These are phyloP conservation scores for Claviceps cyperi DNA, from an alignment of 2,329 filamentous ascomycete species.

Conservation along the genomic window DNA sequence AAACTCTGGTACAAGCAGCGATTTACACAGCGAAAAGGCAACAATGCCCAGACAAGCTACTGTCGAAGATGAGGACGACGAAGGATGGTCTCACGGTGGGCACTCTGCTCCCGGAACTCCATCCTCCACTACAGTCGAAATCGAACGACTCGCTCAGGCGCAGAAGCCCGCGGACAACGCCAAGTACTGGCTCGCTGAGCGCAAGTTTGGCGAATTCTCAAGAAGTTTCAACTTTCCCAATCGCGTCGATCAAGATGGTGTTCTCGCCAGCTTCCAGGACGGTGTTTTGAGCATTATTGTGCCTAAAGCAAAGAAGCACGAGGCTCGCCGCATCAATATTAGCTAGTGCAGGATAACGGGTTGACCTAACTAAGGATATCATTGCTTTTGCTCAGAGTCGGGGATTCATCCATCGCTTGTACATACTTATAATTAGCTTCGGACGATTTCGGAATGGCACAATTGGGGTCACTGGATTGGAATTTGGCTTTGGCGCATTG, in stretches of 20 bases:
- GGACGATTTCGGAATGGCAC: background rate
- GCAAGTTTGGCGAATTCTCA: slow-evolving; percentile 51
- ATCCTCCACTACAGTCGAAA: slow-evolving; percentile 8
- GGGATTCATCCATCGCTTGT: background rate
- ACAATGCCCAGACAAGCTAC: slow-evolving; percentile 39
- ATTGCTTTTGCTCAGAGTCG: background rate
- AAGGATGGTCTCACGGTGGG: slow-evolving; percentile 12
- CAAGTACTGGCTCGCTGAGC: slow-evolving; percentile 60
- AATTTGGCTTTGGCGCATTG: background rate
- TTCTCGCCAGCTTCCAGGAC: slow-evolving; percentile 48
- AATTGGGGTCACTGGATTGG: slow-evolving; percentile 1
- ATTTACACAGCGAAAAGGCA: slow-evolving; percentile 24
- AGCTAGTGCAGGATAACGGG: slow-evolving; percentile 18
- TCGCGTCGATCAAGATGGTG: slow-evolving; percentile 46
- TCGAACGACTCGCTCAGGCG: slow-evolving; percentile 10
- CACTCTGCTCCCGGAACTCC: slow-evolving; percentile 4
- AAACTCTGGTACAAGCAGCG: slow-evolving; percentile 21
- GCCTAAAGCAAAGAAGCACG: slow-evolving; percentile 50
- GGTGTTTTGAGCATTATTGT: slow-evolving; percentile 50
- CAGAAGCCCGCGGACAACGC: slow-evolving; percentile 25
- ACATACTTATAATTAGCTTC: too few species aligned
- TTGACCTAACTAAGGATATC: background rate
- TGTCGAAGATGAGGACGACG: slow-evolving; percentile 46
- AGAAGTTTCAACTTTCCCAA: slow-evolving; percentile 54
- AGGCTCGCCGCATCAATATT: slow-evolving; percentile 40